Evolutionary conservation across 768 basidiomycete species (phyloP), one percentile per base, ranked within the genome.

Genomic region (Boletus pseudopeckii): DNA sequence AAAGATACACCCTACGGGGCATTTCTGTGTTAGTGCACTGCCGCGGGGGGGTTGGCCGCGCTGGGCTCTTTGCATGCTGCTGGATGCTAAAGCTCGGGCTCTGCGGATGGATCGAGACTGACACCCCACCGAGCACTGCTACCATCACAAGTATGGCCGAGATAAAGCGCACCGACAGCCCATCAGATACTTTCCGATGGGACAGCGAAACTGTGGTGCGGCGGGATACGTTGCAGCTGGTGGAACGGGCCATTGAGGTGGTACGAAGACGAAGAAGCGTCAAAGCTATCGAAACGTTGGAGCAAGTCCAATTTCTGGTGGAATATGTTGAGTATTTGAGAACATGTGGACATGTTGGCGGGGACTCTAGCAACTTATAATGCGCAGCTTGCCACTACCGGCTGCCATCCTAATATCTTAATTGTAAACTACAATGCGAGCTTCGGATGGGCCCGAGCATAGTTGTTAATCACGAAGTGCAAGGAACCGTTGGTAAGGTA

Each of bases 281-380:
- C 52, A 98, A 98, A 68, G 93, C 94, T 2, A 82, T 98, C 38
- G 96, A 98, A 69, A 96, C 92, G 4, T 86, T 89, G 66, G 92
- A 97, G 66, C 95, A 98, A 70, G 96, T 96, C 15, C 74, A 77
- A 58, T 93, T 94, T 64, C 70, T 94, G 45, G 81, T 86, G 0
- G 86, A 90, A 30, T 94, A 82, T 67, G 82, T 91, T 4, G 81
- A 85, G 37, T 83, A 79, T 71, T 64, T 90, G 53, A 66, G 75
- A 48, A 54, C 55, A 11, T 52, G 54, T 40, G 58, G 57, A 39
- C 45, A 22, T 33, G 13, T 22, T 4, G 32, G 24, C 15, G 36
- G 37, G 4, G 20, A 48, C 30, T 37, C 38, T 24, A 32, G 18
- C 18, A 30, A 39, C 22, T 32, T 30, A 5, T 47, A 18, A 33